A percentile compares a stretch with the other conserved stretches of the same genome.
Conservation (phyloP, 1,139 yeast genomes). For the Zygoascus meyerae region DNA sequence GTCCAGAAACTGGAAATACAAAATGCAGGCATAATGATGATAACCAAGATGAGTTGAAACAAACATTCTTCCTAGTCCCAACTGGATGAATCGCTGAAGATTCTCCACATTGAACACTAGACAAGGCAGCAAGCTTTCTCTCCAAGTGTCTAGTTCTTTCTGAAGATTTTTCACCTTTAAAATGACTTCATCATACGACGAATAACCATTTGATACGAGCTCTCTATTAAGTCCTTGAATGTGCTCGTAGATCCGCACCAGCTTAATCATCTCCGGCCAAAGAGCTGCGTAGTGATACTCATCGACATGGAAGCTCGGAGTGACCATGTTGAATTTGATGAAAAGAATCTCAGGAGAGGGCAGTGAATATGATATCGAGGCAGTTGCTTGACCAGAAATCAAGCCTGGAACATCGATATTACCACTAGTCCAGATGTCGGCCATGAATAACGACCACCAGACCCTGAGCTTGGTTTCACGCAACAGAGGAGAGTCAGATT, state of each 20-base stretch:
- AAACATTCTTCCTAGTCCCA: slow-evolving; percentile 10
- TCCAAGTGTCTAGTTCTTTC: slow-evolving; percentile 6
- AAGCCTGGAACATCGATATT: slow-evolving; percentile 8
- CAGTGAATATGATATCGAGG: background rate
- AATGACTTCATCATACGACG: slow-evolving; percentile 3
- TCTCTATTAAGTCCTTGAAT: slow-evolving; percentile 6
- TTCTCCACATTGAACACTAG: slow-evolving; percentile 4
- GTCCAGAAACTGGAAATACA: slow-evolving; percentile 12
- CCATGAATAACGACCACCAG: slow-evolving; percentile 13
- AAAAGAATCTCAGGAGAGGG: slow-evolving; percentile 8
- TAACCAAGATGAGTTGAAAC: slow-evolving; percentile 9
- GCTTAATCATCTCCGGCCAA: slow-evolving; percentile 11
- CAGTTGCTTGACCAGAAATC: background rate
- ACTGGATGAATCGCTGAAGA: background rate
- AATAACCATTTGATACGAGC: slow-evolving; percentile 1
- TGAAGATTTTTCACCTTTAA: background rate
- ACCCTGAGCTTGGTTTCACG: slow-evolving; percentile 8
- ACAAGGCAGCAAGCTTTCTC: background rate
- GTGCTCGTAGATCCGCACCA: slow-evolving; percentile 8
- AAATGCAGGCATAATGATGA: slow-evolving; percentile 9
- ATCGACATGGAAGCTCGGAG: background rate
- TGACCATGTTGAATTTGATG: background rate
- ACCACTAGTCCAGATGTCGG: slow-evolving; percentile 10
- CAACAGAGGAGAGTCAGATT: slow-evolving; percentile 1
- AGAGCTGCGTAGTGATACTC: slow-evolving; percentile 5